Evolutionary conservation across 192 early-diverging fungal species (phyloP).

Genomic region (Backusella westeae): DNA sequence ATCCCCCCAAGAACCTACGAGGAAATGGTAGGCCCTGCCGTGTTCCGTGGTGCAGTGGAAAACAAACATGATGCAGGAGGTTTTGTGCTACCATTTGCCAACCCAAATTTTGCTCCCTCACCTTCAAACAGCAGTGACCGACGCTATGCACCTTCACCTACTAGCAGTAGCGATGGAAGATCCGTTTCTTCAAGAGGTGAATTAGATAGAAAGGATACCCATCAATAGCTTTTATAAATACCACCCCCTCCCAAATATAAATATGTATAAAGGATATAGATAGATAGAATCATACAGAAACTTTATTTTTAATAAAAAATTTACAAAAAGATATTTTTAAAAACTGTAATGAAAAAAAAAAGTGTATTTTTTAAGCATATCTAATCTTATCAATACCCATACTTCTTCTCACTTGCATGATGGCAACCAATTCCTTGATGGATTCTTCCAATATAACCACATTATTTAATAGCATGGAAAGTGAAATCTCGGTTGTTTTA

Average conservation of each 20-base stretch:
- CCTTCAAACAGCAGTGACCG: neutral
- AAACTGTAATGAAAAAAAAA: neutral
- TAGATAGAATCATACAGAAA: neutral
- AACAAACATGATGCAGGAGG: constrained; percentile 23
- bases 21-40: constrained; percentile 24
- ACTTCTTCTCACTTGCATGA: constrained; percentile 77
- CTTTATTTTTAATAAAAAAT: neutral
- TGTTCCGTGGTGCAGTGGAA: constrained; percentile 15
- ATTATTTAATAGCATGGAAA: constrained; percentile 76
- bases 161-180: neutral
- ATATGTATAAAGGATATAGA: neutral
- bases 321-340: neutral
- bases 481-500: constrained; percentile 48
- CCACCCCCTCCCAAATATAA: neutral
- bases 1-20: constrained; percentile 30
- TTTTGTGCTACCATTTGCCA: constrained; percentile 16
- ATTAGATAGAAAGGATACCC: neutral
- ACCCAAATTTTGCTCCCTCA: constrained; percentile 8
- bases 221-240: neutral
- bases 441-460: constrained; percentile 90
- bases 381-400: constrained; percentile 61
- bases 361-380: neutral
- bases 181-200: neutral
- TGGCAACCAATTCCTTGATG: constrained; percentile 87
- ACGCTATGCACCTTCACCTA: neutral